Conservation (phyloP, 345 rosid genomes). For the Euphorbia peplus region DNA sequence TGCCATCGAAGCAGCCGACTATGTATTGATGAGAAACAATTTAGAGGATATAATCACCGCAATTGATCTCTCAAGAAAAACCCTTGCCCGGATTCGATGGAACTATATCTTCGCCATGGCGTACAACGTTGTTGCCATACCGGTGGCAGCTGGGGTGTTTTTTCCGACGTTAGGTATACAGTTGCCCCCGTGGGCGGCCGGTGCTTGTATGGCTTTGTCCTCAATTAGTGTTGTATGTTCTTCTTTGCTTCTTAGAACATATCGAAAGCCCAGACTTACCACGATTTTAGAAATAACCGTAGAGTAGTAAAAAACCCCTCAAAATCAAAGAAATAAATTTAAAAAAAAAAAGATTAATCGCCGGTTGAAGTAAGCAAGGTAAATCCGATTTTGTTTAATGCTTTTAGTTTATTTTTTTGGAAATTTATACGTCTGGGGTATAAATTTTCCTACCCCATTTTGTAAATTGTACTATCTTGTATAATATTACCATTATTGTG, state of each 20-base stretch:
- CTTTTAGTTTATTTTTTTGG: not conserved
- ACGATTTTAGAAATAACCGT: conserved; percentile 78
- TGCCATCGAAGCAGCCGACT: conserved; percentile 97
- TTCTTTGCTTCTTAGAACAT: conserved; percentile 85
- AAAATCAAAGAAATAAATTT: not conserved
- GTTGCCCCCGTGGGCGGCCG: conserved; percentile 97
- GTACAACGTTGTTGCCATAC: conserved; percentile 78
- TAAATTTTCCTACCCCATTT: conserved; percentile 19
- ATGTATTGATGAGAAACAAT: conserved; percentile 91
- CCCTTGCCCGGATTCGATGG: conserved; percentile 70
- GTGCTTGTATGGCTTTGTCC: conserved; percentile 97
- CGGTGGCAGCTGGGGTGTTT: conserved; percentile 85
- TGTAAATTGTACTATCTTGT: conserved; percentile 36
- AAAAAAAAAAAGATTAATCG: not conserved
- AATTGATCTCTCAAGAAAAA: conserved; percentile 85
- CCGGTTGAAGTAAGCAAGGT: conserved; percentile 1
- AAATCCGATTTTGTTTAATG: conserved; percentile 24
- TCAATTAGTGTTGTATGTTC: conserved; percentile 99
- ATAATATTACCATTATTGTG: conserved; percentile 15
- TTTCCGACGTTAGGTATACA: conserved; percentile 59
- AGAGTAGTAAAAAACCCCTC: too few species aligned
- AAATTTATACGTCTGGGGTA: conserved; percentile 13
- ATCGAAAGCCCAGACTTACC: conserved; percentile 87
- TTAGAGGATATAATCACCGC: conserved; percentile 95
- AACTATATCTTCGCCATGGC: conserved; percentile 95